These are phyloP conservation scores for Arthrobotrys sinensis DNA, from an alignment of 2,329 filamentous ascomycete genomes.

Conservation along the genomic window DNA sequence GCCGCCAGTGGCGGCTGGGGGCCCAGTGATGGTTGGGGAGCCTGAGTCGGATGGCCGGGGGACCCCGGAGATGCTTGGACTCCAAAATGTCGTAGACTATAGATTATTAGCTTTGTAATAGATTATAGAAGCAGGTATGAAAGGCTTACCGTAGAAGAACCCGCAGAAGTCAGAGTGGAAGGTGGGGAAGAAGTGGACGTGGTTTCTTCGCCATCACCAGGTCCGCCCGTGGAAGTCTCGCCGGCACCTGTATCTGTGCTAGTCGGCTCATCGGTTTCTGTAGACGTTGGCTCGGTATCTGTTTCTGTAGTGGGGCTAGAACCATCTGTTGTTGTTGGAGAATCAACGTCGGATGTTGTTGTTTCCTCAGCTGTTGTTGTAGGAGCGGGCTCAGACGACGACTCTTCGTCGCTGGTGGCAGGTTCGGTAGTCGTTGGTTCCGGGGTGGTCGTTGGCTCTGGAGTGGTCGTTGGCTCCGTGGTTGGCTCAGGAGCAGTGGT, in stretches of 20 bases:
- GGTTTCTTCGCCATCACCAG: conserved; percentile 14
- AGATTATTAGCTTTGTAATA: neutral
- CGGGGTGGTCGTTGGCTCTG: conserved; percentile 7
- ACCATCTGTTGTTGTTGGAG: conserved; percentile 12
- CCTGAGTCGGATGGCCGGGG: neutral
- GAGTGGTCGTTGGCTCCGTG: neutral
- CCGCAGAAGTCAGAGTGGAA: conserved; percentile 13
- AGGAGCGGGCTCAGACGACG: neutral
- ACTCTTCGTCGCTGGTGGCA: conserved; percentile 3
- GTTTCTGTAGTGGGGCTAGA: neutral
- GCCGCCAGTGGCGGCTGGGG: conserved; percentile 47
- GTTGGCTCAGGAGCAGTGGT: conserved; percentile 15
- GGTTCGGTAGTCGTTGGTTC: conserved; percentile 10
- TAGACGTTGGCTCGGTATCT: conserved; percentile 3
- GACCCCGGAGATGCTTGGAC: conserved; percentile 4
- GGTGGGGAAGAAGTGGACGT: conserved; percentile 2
- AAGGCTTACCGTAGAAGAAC: conserved; percentile 23
- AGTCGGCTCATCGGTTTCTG: conserved; percentile 13
- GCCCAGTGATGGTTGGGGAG: conserved; percentile 28
- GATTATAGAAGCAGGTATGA: neutral
- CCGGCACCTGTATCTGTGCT: conserved; percentile 10
- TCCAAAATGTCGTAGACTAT: conserved; percentile 21
- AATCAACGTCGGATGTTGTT: conserved; percentile 2
- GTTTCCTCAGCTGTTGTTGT: conserved; percentile 8
- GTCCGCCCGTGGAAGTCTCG: conserved; percentile 12